Base-by-base conservation (phyloP, 2,329 filamentous ascomycete species). In the Paramyrothecium sp. region DNA sequence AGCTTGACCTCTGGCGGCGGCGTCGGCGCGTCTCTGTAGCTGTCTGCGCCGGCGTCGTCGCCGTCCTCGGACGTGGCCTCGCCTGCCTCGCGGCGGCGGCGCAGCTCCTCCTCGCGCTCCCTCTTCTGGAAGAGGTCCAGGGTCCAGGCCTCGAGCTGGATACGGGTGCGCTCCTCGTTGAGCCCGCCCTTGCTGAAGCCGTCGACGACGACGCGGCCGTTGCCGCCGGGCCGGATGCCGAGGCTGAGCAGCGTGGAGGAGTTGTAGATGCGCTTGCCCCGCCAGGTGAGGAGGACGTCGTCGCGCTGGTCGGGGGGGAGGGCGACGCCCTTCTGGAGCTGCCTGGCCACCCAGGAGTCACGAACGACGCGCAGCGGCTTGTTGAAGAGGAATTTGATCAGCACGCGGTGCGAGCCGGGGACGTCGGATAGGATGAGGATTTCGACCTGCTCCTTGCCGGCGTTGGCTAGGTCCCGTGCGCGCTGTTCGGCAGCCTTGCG, bases 141-240 rank as follows among this genome's bases (percentile, higher is more conserved):
- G 0, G 90, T 94, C 82, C 90, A 91, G 7, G 89, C 90, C 70
- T 93, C 88, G 61, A 96, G 81, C 62, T 89, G 83, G n/a, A 96
- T 81, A 54, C 83, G 82, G 13, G 80, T 78, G 22, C 81, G 79
- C 23, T 82, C 80, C 3, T 78, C 72, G 54, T 69, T 63, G 51
- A 83, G 81, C 2, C 82, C 80, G 21, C 79, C 77, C 3, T 74
- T 69, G 46, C 69, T 64, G 10, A 60, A 59, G 1, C 57, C 58
- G 50, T 76, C 69, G 12, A 69, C 65, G 20, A 82, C 71, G 16
- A 78, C 71, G 46, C 81, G 80, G 5, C 80, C 71, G 13, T 67
- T 66, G 7, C 60, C 67, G 12, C 75, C 71, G 0, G 78, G 75
- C 10, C 74, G 68, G 50, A 95, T 81, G 7, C 87, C 87, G 7